Conservation (phyloP, 106 monocot species). For the Narthecium ossifragum region DNA sequence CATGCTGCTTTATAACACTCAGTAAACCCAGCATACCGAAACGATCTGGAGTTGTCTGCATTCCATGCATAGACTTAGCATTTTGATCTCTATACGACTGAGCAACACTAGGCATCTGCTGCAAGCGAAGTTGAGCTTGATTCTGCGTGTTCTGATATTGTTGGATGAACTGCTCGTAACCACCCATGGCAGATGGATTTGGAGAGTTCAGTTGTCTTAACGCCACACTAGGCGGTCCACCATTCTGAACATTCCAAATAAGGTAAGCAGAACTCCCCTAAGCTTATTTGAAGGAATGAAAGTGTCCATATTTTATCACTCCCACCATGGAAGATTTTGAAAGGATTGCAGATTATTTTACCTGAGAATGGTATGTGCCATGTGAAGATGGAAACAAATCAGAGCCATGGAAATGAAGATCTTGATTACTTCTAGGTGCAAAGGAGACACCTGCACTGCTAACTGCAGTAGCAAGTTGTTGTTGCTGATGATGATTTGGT, state of each 20-base stretch:
- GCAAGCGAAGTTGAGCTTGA: conserved; percentile 57
- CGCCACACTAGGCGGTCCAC: conserved; percentile 53
- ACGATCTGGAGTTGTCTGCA: conserved; percentile 36
- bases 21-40: conserved; percentile 73
- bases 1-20: conserved; percentile 62
- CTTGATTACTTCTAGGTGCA: conserved; percentile 42
- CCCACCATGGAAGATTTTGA: not conserved
- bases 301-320: conserved; percentile 36
- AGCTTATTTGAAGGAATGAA: conserved; percentile 1
- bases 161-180: conserved; percentile 75
- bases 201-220: conserved; percentile 70
- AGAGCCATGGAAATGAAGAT: conserved; percentile 50
- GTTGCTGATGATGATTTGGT: conserved; percentile 71
- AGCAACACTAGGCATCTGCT: conserved; percentile 56
- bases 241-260: too few relatives aligned
- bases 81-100: conserved; percentile 78
- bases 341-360: not conserved
- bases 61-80: conserved; percentile 48
- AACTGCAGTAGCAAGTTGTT: conserved; percentile 36
- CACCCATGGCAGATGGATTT: conserved; percentile 39
- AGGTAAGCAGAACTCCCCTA: too few relatives aligned
- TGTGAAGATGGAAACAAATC: conserved; percentile 61
- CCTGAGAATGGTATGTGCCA: conserved; percentile 56
- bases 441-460: conserved; percentile 29
- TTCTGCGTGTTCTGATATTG: conserved; percentile 70